These are phyloP conservation scores for Marasmius oreades DNA, from an alignment of 1,284 basidiomycete species.

Conservation along the genomic window DNA sequence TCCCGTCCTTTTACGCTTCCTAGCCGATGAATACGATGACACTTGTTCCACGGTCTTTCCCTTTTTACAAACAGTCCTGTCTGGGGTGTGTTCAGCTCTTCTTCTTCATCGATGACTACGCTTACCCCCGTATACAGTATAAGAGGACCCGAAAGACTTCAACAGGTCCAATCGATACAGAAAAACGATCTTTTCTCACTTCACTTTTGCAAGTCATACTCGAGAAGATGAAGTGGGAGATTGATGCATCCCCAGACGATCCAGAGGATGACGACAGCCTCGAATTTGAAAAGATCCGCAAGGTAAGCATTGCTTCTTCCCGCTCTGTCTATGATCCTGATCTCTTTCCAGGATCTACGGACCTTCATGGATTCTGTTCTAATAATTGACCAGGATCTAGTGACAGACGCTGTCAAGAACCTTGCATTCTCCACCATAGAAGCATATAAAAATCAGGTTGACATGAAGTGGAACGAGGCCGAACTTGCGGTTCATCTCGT, in stretches of 20 bases:
- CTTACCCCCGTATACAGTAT: constrained; percentile 46
- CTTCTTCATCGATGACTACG: background rate
- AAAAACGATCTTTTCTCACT: constrained; percentile 78
- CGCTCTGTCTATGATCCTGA: background rate
- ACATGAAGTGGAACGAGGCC: constrained; percentile 88
- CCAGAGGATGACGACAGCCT: constrained; percentile 87
- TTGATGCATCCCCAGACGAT: constrained; percentile 77
- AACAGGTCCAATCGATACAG: constrained; percentile 62
- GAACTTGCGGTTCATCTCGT: constrained; percentile 92
- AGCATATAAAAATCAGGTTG: constrained; percentile 56
- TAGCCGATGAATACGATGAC: constrained; percentile 88
- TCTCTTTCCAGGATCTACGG: constrained; percentile 66
- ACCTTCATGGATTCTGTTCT: constrained; percentile 81
- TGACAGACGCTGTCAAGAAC: constrained; percentile 68
- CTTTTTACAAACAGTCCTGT: constrained; percentile 72
- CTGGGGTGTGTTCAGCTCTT: constrained; percentile 51
- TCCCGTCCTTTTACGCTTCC: constrained; percentile 83
- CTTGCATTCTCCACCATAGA: constrained; percentile 73
- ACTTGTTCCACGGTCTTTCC: constrained; percentile 84
- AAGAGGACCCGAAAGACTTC: constrained; percentile 73
- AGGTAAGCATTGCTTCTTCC: constrained; percentile 40
- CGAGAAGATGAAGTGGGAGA: constrained; percentile 91
- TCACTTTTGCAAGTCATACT: constrained; percentile 81
- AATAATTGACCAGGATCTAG: constrained; percentile 78
- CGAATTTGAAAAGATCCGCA: constrained; percentile 85